Conservation (phyloP, 2,329 filamentous ascomycete species). For the Sporothrix mexicana region DNA sequence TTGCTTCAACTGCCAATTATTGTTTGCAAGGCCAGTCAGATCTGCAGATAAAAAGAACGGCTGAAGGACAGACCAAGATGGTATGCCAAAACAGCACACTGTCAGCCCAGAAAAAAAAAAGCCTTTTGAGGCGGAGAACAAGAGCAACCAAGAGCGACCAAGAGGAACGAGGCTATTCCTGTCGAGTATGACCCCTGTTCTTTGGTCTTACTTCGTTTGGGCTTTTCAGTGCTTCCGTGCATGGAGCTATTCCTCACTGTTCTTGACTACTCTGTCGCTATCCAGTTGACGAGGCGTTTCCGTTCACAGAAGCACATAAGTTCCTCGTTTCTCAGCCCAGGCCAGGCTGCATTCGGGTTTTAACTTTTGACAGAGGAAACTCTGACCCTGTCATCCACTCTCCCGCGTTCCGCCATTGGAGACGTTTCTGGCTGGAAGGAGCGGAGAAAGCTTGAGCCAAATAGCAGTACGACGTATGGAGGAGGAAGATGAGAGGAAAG, state of each 20-base stretch:
- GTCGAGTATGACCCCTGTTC: background rate
- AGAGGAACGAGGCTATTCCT: background rate
- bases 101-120: constrained; percentile 1
- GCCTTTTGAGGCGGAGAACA: constrained; percentile 2
- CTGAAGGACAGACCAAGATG: background rate
- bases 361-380: too few species aligned
- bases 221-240: background rate
- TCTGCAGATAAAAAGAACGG: too few species aligned
- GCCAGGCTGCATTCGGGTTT: constrained; percentile 16
- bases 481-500: background rate
- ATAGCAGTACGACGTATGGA: too few species aligned
- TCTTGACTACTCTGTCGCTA: background rate
- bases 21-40: too few species aligned
- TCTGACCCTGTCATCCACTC: background rate
- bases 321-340: background rate
- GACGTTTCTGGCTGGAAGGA: background rate
- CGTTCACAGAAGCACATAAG: background rate
- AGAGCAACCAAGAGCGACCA: too few species aligned
- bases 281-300: background rate
- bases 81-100: background rate
- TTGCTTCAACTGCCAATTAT: too few species aligned
- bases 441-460: background rate
- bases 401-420: background rate
- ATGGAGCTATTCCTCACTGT: background rate
- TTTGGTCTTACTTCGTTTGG: background rate